phyloP scores from a whole-genome alignment of 2,329 filamentous ascomycete genomes.

The Ambrosiella cleistominuta region DNA sequence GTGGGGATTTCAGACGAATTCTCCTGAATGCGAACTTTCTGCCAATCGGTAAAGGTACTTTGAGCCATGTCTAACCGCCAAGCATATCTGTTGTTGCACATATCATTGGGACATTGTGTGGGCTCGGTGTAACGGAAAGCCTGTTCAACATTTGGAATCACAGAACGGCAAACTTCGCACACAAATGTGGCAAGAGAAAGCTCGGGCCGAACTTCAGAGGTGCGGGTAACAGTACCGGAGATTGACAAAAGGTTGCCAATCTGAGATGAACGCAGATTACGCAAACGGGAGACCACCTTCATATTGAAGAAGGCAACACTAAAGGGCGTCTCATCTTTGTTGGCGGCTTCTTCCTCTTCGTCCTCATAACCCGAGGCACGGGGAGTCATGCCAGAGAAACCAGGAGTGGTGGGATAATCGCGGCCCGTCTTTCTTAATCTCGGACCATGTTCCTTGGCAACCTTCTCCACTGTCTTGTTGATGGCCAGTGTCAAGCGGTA shows the following conservation, averaged over 20 bases:
- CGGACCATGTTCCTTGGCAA: slow-evolving; percentile 6
- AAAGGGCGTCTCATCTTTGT: slow-evolving; percentile 82
- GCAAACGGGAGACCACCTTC: slow-evolving; percentile 69
- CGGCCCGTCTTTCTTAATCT: slow-evolving; percentile 6
- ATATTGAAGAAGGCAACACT: slow-evolving; percentile 86
- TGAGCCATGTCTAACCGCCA: slow-evolving; percentile 95
- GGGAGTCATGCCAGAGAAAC: slow-evolving; percentile 11
- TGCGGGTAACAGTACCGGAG: slow-evolving; percentile 89
- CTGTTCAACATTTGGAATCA: slow-evolving; percentile 84
- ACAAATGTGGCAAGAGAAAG: slow-evolving; percentile 81
- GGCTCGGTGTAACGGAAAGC: slow-evolving; percentile 96
- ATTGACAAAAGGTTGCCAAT: slow-evolving; percentile 90
- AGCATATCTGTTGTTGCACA: slow-evolving; percentile 74
- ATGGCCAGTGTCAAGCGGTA: slow-evolving; percentile 91
- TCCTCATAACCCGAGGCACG: slow-evolving; percentile 8
- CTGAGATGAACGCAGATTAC: slow-evolving; percentile 70
- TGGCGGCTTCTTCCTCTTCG: slow-evolving; percentile 1
- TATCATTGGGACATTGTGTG: slow-evolving; percentile 77
- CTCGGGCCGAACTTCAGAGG: slow-evolving; percentile 90
- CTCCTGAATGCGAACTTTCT: slow-evolving; percentile 94
- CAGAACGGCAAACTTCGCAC: slow-evolving; percentile 71
- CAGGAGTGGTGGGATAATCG: slow-evolving; percentile 9
- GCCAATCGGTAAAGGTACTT: slow-evolving; percentile 97
- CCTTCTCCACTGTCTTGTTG: slow-evolving; percentile 39
- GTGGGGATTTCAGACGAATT: slow-evolving; percentile 97